Percentiles rank a stretch among this genome's conserved stretches.
Conservation (phyloP, 2,329 filamentous ascomycete genomes). For the Cephalotrichum gorgonifer region DNA sequence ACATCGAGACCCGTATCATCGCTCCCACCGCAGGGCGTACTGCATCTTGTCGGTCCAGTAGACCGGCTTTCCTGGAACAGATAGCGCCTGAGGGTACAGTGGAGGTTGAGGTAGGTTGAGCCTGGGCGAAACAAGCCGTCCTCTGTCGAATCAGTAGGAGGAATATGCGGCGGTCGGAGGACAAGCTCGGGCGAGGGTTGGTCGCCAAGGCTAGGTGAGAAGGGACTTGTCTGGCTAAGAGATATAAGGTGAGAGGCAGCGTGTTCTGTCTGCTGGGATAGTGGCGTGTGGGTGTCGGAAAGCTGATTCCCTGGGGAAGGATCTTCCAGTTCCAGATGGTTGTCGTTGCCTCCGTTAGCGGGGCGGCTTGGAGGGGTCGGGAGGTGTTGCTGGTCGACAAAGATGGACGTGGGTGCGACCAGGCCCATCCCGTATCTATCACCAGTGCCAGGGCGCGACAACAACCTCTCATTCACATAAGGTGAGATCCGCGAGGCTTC, state of each 20-base stretch:
- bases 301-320: not conserved
- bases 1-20: not conserved
- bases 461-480: too few relatives aligned
- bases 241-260: conserved; percentile 24
- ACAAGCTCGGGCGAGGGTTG: not conserved
- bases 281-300: not conserved
- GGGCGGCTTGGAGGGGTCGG: not conserved
- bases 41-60: conserved; percentile 20
- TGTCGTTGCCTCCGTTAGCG: not conserved
- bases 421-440: too few relatives aligned
- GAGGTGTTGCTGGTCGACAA: not conserved
- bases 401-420: too few relatives aligned
- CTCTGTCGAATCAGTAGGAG: conserved; percentile 6
- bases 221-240: conserved; percentile 18
- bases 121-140: conserved; percentile 35
- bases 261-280: conserved; percentile 14
- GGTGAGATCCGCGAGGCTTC: too few relatives aligned
- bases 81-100: conserved; percentile 31
- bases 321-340: not conserved
- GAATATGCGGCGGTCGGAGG: not conserved
- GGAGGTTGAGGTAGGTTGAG: conserved; percentile 33
- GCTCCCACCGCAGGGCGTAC: not conserved
- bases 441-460: too few relatives aligned
- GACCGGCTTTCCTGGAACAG: conserved; percentile 32
- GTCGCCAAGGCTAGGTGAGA: not conserved